A percentile compares a stretch with the other conserved stretches of the same genome.
These are phyloP conservation scores for Cucurbita argyrosperma DNA, from an alignment of 306 rosid species.

Conservation along the genomic window DNA sequence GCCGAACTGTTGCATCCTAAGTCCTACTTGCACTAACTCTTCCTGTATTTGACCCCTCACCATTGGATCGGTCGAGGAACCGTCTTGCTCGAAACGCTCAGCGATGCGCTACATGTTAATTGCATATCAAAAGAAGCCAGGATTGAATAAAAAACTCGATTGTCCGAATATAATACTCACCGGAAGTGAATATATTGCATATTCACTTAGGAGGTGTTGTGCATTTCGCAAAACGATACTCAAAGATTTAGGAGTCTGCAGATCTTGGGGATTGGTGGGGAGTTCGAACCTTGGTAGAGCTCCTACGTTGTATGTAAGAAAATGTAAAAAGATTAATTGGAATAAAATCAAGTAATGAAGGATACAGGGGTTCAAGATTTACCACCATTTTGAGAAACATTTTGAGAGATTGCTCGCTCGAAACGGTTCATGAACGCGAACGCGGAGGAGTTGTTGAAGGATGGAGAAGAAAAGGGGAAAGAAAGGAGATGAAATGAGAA, in stretches of 20 bases:
- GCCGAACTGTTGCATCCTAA: slow-evolving; percentile 88
- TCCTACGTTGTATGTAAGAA: slow-evolving; percentile 23
- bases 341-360: slow-evolving; percentile 23
- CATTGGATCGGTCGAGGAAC: slow-evolving; percentile 37
- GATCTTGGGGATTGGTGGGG: slow-evolving; percentile 62
- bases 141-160: too few relatives aligned
- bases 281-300: slow-evolving; percentile 37
- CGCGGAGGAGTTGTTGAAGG: slow-evolving; percentile 49
- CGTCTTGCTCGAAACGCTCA: slow-evolving; percentile 74
- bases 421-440: slow-evolving; percentile 73
- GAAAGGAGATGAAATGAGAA: not conserved
- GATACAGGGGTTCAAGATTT: not conserved
- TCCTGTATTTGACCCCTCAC: slow-evolving; percentile 63
- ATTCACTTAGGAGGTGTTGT: slow-evolving; percentile 53
- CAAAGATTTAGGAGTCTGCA: slow-evolving; percentile 70
- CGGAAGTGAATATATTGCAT: slow-evolving; percentile 64
- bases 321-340: not conserved
- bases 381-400: slow-evolving; percentile 63
- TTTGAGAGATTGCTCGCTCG: slow-evolving; percentile 62
- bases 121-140: not conserved
- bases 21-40: slow-evolving; percentile 58
- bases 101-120: slow-evolving; percentile 60
- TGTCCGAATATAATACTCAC: slow-evolving; percentile 22
- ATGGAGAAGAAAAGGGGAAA: slow-evolving; percentile 45
- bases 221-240: slow-evolving; percentile 56